These are phyloP conservation scores for Phylloboletellus chloephorus DNA, from an alignment of 1,284 basidiomycete genomes.

Conservation along the genomic window DNA sequence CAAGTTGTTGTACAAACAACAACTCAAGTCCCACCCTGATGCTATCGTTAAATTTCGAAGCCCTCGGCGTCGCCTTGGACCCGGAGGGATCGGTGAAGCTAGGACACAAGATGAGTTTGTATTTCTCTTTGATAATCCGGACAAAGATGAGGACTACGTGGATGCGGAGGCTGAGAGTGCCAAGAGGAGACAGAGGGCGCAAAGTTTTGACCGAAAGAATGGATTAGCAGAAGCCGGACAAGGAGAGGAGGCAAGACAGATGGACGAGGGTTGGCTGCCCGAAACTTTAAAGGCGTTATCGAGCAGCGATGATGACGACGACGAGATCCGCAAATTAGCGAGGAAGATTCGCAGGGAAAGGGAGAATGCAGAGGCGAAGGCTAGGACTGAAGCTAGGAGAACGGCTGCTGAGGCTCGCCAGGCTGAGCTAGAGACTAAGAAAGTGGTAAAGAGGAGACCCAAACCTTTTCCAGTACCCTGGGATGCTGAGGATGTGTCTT, in stretches of 20 bases:
- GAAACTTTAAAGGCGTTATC: slow-evolving; percentile 33
- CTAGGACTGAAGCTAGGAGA: slow-evolving; percentile 15
- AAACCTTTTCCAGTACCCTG: slow-evolving; percentile 32
- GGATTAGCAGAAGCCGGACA: slow-evolving; percentile 1
- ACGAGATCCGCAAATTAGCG: slow-evolving; percentile 25
- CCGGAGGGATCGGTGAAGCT: slow-evolving; percentile 16
- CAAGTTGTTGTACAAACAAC: slow-evolving; percentile 41
- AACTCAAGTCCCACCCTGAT: slow-evolving; percentile 47
- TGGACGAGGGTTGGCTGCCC: slow-evolving; percentile 22
- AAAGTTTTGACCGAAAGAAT: slow-evolving; percentile 8
- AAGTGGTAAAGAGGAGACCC: slow-evolving; percentile 22
- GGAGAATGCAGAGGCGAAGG: slow-evolving; percentile 21
- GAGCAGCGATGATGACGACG: slow-evolving; percentile 39
- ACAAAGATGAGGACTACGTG: slow-evolving; percentile 27
- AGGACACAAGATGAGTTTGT: slow-evolving; percentile 29
- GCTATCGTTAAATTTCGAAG: slow-evolving; percentile 48
- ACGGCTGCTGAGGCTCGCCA: slow-evolving; percentile 11
- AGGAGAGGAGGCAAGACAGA: neutral
- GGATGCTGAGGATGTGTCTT: neutral
- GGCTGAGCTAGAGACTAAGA: slow-evolving; percentile 7
- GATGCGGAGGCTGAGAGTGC: slow-evolving; percentile 13
- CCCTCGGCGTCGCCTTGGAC: slow-evolving; percentile 18
- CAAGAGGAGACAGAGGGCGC: slow-evolving; percentile 12
- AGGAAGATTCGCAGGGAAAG: slow-evolving; percentile 21
- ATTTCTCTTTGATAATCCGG: slow-evolving; percentile 18